A percentile compares a stretch with the other conserved stretches of the same genome.
Conservation (phyloP, 176 grass and related monocot species). For the Aegilops bicornis region DNA sequence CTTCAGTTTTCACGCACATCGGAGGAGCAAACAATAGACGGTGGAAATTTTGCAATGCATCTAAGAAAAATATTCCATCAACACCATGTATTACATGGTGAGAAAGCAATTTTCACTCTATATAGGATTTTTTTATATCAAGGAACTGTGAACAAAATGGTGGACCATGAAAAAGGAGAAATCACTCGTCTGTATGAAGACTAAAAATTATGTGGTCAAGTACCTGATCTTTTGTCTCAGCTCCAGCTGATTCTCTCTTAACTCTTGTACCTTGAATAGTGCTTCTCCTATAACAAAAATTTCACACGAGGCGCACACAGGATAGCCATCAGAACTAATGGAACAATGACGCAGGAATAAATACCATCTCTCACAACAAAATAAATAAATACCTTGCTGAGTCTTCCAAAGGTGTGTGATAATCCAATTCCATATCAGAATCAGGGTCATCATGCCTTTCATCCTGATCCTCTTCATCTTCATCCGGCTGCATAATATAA, state of each 20-base stretch:
- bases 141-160: not conserved
- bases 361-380: not conserved
- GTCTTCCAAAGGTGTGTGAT: slow-evolving; percentile 46
- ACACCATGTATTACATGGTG: not conserved
- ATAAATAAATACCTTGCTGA: slow-evolving; percentile 40
- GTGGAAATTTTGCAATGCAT: not conserved
- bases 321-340: not conserved
- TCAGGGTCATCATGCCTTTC: slow-evolving; percentile 70
- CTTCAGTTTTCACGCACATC: not conserved
- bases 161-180: not conserved
- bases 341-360: not conserved
- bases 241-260: slow-evolving; percentile 73
- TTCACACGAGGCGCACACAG: not conserved
- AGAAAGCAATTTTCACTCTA: not conserved
- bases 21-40: not conserved
- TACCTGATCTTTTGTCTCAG: slow-evolving; percentile 62
- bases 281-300: slow-evolving; percentile 44
- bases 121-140: not conserved
- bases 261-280: slow-evolving; percentile 54
- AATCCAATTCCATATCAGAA: slow-evolving; percentile 72
- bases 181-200: not conserved
- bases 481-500: slow-evolving; percentile 62
- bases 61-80: not conserved
- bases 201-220: slow-evolving; percentile 10
- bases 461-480: slow-evolving; percentile 88